phyloP scores from a whole-genome alignment of 768 basidiomycete species.

The Scleroderma bovista region DNA sequence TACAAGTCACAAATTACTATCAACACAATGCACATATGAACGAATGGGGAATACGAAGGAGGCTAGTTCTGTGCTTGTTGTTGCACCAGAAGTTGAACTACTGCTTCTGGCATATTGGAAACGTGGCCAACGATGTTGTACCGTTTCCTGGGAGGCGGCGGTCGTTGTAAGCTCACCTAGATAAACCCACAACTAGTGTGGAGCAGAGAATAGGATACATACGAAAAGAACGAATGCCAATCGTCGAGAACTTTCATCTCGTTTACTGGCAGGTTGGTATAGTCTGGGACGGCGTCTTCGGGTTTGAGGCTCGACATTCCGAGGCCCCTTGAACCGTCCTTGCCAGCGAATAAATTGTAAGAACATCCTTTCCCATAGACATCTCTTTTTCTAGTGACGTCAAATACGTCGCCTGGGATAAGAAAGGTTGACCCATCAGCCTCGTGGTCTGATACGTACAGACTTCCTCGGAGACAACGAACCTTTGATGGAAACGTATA shows the following conservation, averaged over 20 bases:
- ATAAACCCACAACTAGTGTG: not conserved
- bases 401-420: constrained; percentile 73
- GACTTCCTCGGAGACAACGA: constrained; percentile 58
- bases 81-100: constrained; percentile 18
- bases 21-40: not conserved
- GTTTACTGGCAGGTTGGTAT: constrained; percentile 62
- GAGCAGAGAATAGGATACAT: constrained; percentile 32
- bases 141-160: constrained; percentile 50
- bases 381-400: constrained; percentile 79
- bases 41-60: constrained; percentile 8
- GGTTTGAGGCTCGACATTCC: constrained; percentile 84
- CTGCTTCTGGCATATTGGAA: constrained; percentile 42
- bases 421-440: not conserved
- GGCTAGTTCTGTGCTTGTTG: constrained; percentile 19
- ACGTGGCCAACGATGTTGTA: constrained; percentile 86
- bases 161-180: not conserved
- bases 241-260: constrained; percentile 80
- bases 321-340: constrained; percentile 85
- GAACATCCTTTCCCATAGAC: constrained; percentile 82
- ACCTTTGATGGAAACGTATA: constrained; percentile 95
- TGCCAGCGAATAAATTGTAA: constrained; percentile 87
- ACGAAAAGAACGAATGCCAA: constrained; percentile 87
- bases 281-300: constrained; percentile 87
- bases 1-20: too few species aligned
- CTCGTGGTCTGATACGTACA: constrained; percentile 2